Evolutionary conservation across 2,329 filamentous ascomycete genomes (phyloP), one percentile per base, ranked within the genome.

Genomic region (Aspergillus persii): DNA sequence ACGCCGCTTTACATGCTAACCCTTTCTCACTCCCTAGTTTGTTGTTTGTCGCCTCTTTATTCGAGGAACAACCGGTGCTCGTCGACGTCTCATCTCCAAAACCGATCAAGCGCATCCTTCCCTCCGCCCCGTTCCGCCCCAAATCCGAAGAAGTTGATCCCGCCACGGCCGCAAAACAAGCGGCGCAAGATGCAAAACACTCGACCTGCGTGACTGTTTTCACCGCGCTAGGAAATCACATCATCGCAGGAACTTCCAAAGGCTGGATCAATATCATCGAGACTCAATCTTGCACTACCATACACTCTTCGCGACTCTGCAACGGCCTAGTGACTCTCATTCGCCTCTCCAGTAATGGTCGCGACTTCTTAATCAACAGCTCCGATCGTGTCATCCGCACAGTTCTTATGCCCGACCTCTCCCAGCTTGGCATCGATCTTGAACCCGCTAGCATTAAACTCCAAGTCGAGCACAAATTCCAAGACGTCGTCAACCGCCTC

Each of bases 241-340:
- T 99, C 61, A 84, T 99, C 36, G 87, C 92, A 0, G 96, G 92
- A 44, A 99, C 95, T 4, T 97, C 89, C 67, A 98, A 97, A 76
- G 95, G 95, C 57, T 96, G 92, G 83, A 83, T 99, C 61, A 99
- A 99, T 76, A 91, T 99, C 61, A 95, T 99, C 70, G 91, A 96
- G 68, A 89, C 90, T 2, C 84, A 86, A 62, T 91, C 91, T 0
- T 87, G 86, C 70, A 86, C 91, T 63, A 91, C 94, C 9, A 91
- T 96, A 67, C 93, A 95, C 79, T 96, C 92, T 12, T 92, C 89
- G 56, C 91, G 95, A 65, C 86, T 97, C 57, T 96, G 92, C 69
- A 87, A 86, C 66, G 92, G 92, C 33, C 90, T 96, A 6, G 89
- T 99, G 27, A 94, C 96, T 6, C 90, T 94, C 27, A 83, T 98